Evolutionary conservation across 1,284 basidiomycete species (phyloP).

Genomic region (Cryptococcus sp.): DNA sequence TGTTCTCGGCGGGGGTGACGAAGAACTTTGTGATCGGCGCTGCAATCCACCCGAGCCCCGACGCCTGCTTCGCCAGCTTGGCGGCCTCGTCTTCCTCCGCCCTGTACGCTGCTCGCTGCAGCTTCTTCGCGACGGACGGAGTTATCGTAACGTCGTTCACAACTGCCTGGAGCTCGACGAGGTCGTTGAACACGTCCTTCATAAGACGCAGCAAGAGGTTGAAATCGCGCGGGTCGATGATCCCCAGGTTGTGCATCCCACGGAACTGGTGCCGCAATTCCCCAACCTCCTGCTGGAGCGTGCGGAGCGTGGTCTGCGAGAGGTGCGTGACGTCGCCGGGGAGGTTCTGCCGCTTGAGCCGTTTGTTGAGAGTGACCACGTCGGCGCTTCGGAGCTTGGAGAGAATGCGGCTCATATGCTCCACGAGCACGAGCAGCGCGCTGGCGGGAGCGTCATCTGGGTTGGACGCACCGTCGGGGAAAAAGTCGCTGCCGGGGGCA

Average conservation of each 20-base stretch:
- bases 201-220: slow-evolving; percentile 77
- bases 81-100: slow-evolving; percentile 48
- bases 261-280: slow-evolving; percentile 73
- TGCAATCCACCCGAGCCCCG: slow-evolving; percentile 66
- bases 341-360: slow-evolving; percentile 87
- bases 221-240: slow-evolving; percentile 77
- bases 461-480: slow-evolving; percentile 1
- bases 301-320: slow-evolving; percentile 74
- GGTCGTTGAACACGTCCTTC: slow-evolving; percentile 77
- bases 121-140: slow-evolving; percentile 66
- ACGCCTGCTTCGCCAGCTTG: slow-evolving; percentile 31
- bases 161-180: slow-evolving; percentile 74
- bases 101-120: slow-evolving; percentile 60
- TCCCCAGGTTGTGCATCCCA: slow-evolving; percentile 56
- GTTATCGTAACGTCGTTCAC: slow-evolving; percentile 90
- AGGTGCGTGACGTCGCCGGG: slow-evolving; percentile 79
- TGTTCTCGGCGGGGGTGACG: slow-evolving; percentile 31
- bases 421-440: slow-evolving; percentile 55
- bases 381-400: slow-evolving; percentile 75
- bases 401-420: slow-evolving; percentile 66
- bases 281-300: slow-evolving; percentile 68
- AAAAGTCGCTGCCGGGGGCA: neutral
- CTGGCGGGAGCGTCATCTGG: slow-evolving; percentile 21
- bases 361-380: slow-evolving; percentile 78
- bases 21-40: slow-evolving; percentile 50